Percentiles rank a stretch among this genome's conserved stretches.
Conservation (phyloP, 345 rosid species). For the Sisymbrium irio region DNA sequence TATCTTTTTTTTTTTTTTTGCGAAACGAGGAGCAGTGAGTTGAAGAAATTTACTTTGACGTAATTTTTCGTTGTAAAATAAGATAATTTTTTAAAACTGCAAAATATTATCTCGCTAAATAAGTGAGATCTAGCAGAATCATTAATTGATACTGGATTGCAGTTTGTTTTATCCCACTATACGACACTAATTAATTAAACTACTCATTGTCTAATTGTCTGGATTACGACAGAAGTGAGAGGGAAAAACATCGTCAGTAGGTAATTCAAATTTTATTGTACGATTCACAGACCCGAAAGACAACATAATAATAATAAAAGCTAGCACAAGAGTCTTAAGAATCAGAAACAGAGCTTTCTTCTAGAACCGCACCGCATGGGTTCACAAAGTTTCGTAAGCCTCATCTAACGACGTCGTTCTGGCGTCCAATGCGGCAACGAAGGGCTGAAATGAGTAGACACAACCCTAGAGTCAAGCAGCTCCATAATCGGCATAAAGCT, state of each 20-base stretch:
- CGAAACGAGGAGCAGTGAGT: background rate
- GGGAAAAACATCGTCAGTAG: background rate
- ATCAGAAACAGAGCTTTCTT: slow-evolving; percentile 6
- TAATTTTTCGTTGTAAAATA: background rate
- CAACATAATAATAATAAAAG: background rate
- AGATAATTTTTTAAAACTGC: background rate
- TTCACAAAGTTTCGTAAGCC: background rate
- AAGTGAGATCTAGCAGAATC: too few species aligned
- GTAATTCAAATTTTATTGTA: slow-evolving; percentile 19
- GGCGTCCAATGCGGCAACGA: slow-evolving; percentile 69
- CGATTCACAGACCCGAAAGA: slow-evolving; percentile 29
- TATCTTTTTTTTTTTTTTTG: background rate
- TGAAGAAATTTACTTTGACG: background rate
- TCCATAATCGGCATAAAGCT: slow-evolving; percentile 77
- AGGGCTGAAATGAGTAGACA: slow-evolving; percentile 73
- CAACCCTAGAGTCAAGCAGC: slow-evolving; percentile 65
- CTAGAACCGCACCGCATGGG: background rate
- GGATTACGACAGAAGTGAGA: background rate
- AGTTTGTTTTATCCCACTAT: background rate
- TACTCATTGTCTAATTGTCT: background rate
- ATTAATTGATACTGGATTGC: background rate
- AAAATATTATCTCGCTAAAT: background rate
- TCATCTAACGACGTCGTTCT: slow-evolving; percentile 40
- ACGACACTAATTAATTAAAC: background rate
- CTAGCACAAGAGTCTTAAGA: slow-evolving; percentile 1